Evolutionary conservation across 1,284 basidiomycete genomes (phyloP).

Genomic region (Paramarasmius palmivorus): DNA sequence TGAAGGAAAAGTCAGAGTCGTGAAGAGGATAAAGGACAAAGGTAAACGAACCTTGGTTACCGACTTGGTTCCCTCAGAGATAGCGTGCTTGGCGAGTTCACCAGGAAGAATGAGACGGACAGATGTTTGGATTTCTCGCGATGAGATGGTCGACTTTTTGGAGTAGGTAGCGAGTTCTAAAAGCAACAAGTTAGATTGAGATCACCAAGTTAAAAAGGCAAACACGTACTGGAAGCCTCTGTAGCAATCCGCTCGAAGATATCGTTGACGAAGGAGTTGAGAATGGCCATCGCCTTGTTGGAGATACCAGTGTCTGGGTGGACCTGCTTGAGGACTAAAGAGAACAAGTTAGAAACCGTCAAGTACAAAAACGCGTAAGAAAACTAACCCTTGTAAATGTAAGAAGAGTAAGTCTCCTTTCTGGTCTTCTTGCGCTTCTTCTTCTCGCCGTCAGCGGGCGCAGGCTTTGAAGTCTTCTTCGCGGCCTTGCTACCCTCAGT

Average conservation of each 20-base stretch:
- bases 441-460: slow-evolving; percentile 72
- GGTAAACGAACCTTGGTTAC: slow-evolving; percentile 41
- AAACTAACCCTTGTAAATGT: slow-evolving; percentile 87
- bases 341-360: slow-evolving; percentile 12
- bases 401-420: slow-evolving; percentile 92
- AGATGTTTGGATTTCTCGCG: slow-evolving; percentile 90
- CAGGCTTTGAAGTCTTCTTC: slow-evolving; percentile 51
- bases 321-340: slow-evolving; percentile 81
- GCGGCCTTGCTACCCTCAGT: slow-evolving; percentile 47
- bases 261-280: slow-evolving; percentile 93
- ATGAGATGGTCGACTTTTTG: slow-evolving; percentile 93
- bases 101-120: slow-evolving; percentile 91
- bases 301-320: slow-evolving; percentile 97
- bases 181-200: slow-evolving; percentile 1
- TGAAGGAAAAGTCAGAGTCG: slow-evolving; percentile 2
- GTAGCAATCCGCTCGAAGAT: slow-evolving; percentile 93
- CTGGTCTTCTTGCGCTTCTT: slow-evolving; percentile 88
- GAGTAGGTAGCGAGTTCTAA: slow-evolving; percentile 88
- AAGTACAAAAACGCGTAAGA: slow-evolving; percentile 9
- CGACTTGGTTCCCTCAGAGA: slow-evolving; percentile 74
- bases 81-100: slow-evolving; percentile 82
- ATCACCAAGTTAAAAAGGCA: slow-evolving; percentile 4
- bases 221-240: slow-evolving; percentile 77
- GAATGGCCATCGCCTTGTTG: slow-evolving; percentile 95
- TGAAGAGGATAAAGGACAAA: neutral